A percentile compares a stretch with the other conserved stretches of the same genome.
Conservation (phyloP, 2,329 filamentous ascomycete genomes). For the Alternaria viburni region DNA sequence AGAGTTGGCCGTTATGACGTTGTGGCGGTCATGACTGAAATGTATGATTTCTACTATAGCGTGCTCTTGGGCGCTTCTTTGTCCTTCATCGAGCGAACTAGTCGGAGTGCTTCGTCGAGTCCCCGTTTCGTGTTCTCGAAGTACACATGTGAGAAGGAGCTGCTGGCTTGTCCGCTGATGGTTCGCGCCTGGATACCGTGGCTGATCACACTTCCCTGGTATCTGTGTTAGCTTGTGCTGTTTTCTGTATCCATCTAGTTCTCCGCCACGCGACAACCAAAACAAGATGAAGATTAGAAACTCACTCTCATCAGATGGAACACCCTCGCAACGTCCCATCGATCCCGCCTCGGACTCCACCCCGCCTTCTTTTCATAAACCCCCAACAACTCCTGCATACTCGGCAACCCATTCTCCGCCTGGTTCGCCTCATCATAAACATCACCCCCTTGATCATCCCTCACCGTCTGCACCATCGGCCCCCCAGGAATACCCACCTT, state of each 20-base stretch:
- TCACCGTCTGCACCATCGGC: conserved; percentile 39
- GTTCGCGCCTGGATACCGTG: conserved; percentile 47
- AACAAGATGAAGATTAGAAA: not conserved
- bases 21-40: too few relatives aligned
- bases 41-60: conserved; percentile 15
- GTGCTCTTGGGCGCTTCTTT: conserved; percentile 31
- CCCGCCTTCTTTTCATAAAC: conserved; percentile 72
- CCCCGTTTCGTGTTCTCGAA: conserved; percentile 44
- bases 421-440: conserved; percentile 39
- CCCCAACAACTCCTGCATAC: conserved; percentile 61
- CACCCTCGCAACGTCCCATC: conserved; percentile 43
- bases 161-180: conserved; percentile 46
- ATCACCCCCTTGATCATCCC: conserved; percentile 49
- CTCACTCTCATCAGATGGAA: conserved; percentile 46
- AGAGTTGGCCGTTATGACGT: not conserved
- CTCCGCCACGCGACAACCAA: not conserved
- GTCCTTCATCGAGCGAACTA: conserved; percentile 36
- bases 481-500: conserved; percentile 36
- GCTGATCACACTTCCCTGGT: conserved; percentile 41
- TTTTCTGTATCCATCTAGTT: not conserved
- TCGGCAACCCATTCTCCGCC: conserved; percentile 68
- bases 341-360: conserved; percentile 66
- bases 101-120: conserved; percentile 35
- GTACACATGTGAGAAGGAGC: conserved; percentile 45
- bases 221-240: not conserved